Conservation (phyloP, 2,329 filamentous ascomycete genomes). For the Fusarium mexicanum region DNA sequence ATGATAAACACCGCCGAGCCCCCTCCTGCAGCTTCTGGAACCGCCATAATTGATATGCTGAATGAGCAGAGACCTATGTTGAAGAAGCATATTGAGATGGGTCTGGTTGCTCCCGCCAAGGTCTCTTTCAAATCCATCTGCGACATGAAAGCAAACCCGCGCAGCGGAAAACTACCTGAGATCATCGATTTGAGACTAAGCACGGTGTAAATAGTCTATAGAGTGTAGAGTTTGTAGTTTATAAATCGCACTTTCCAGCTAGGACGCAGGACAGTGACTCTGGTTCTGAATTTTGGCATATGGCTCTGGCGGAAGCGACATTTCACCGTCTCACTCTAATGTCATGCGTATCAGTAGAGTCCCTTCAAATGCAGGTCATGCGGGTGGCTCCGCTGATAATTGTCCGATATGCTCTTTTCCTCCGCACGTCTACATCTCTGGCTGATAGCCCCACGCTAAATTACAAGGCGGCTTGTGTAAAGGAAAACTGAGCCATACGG, state of each 20-base stretch:
- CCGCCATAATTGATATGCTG: background rate
- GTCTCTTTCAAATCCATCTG: background rate
- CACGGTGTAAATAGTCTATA: background rate
- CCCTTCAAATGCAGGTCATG: no score
- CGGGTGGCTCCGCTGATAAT: background rate
- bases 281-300: background rate
- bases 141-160: background rate
- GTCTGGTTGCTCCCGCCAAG: background rate
- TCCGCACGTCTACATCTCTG: rapidly evolving
- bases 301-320: background rate
- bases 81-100: conserved; percentile 1
- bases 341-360: background rate
- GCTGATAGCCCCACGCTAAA: background rate
- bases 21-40: background rate
- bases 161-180: background rate
- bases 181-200: background rate
- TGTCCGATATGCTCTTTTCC: background rate
- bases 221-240: background rate
- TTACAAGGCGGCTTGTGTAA: background rate
- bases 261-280: background rate
- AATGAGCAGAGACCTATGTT: conserved; percentile 1
- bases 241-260: rapidly evolving
- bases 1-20: background rate
- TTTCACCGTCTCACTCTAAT: rapidly evolving
- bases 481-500: background rate